Percentiles rank a stretch among this genome's conserved stretches.
Evolutionary conservation across 208 protist species (phyloP).

Genomic region (Tritrichomonas musculus): DNA sequence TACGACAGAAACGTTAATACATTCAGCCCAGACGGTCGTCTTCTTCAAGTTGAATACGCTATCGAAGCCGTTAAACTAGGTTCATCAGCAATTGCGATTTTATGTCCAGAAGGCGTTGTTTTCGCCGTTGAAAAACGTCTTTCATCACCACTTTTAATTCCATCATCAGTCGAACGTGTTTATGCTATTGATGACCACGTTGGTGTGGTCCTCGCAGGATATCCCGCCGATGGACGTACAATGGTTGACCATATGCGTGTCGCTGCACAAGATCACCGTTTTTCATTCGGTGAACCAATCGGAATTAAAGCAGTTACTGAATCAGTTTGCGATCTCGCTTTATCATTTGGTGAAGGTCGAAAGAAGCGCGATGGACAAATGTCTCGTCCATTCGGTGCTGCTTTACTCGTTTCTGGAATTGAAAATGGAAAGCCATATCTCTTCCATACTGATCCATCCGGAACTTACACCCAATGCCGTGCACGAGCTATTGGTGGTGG

Average conservation of each 20-base stretch:
- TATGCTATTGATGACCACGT: constrained; percentile 49
- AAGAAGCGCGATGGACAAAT: constrained; percentile 14
- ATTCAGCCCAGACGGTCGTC: constrained; percentile 94
- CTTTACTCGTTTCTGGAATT: neutral
- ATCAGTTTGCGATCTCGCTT: constrained; percentile 86
- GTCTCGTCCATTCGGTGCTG: neutral
- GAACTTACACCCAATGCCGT: constrained; percentile 86
- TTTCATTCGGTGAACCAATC: constrained; percentile 97
- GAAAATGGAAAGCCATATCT: constrained; percentile 36
- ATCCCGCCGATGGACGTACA: constrained; percentile 93
- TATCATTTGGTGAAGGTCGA: constrained; percentile 67
- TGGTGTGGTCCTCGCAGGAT: constrained; percentile 80
- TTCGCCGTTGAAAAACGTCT: constrained; percentile 97
- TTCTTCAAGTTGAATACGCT: constrained; percentile 96
- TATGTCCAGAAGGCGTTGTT: constrained; percentile 90
- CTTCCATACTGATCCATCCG: constrained; percentile 91
- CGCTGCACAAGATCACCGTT: constrained; percentile 94
- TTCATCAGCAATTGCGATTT: constrained; percentile 93
- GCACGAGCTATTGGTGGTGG: constrained; percentile 95
- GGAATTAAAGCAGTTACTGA: constrained; percentile 84
- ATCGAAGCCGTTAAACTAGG: constrained; percentile 85
- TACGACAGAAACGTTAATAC: constrained; percentile 95
- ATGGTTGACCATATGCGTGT: constrained; percentile 94
- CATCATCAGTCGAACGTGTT: constrained; percentile 71
- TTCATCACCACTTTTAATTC: constrained; percentile 87